These are phyloP conservation scores for Cubamyces sp. DNA, from an alignment of 768 basidiomycete genomes.

Conservation along the genomic window DNA sequence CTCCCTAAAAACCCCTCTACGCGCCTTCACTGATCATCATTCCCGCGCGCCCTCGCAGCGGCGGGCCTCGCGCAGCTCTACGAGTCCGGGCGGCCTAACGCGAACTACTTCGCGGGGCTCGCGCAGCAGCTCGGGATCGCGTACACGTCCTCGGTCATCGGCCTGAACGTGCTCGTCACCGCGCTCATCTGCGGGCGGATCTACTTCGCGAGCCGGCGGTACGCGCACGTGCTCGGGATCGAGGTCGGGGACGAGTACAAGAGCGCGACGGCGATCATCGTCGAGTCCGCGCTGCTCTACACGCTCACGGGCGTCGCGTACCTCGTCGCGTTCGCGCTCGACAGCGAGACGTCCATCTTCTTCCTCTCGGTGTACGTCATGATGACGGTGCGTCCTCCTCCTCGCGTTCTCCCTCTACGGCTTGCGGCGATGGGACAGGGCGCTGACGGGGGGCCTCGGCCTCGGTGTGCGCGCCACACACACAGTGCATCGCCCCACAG, in stretches of 20 bases:
- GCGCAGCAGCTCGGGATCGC: conserved; percentile 3
- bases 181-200: conserved; percentile 23
- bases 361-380: conserved; percentile 26
- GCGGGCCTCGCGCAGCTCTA: conserved; percentile 16
- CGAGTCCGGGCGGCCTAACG: conserved; percentile 8
- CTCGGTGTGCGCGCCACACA: no score
- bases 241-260: background rate
- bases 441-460: background rate
- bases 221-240: background rate
- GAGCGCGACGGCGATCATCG: conserved; percentile 10
- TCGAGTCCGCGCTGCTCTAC: conserved; percentile 25
- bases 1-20: conserved; percentile 21
- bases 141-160: conserved; percentile 14
- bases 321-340: conserved; percentile 20
- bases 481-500: conserved; percentile 20
- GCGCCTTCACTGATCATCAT: no score
- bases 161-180: conserved; percentile 20
- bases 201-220: background rate
- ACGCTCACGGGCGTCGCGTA: conserved; percentile 24
- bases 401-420: background rate
- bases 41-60: background rate
- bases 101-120: conserved; percentile 11
- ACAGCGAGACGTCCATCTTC: conserved; percentile 16
- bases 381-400: conserved; percentile 18
- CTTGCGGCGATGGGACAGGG: background rate